These are phyloP conservation scores for Soucietia sequanensis DNA, from an alignment of 805 yeast species.

Conservation along the genomic window DNA sequence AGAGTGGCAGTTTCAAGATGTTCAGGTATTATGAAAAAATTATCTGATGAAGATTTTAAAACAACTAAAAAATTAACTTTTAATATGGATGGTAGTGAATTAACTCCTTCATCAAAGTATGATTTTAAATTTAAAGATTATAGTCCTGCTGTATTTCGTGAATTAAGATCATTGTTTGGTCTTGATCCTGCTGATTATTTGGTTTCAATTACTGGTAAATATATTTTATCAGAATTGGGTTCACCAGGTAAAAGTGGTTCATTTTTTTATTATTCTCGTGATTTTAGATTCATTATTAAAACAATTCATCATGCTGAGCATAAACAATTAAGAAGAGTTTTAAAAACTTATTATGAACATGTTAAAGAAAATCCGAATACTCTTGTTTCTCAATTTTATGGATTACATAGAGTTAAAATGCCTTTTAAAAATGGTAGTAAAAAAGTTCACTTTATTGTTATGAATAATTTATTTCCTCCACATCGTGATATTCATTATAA, in stretches of 20 bases:
- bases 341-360: constrained; percentile 77
- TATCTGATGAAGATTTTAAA: constrained; percentile 69
- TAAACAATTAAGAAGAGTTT: constrained; percentile 68
- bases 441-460: constrained; percentile 88
- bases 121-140: constrained; percentile 97
- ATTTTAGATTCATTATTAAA: constrained; percentile 90
- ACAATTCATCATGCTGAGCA: constrained; percentile 95
- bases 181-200: constrained; percentile 95
- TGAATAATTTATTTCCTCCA: constrained; percentile 97
- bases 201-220: constrained; percentile 88
- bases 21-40: constrained; percentile 76
- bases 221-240: constrained; percentile 85
- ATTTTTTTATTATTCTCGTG: constrained; percentile 91
- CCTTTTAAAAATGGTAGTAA: constrained; percentile 62
- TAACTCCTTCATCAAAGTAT: constrained; percentile 90
- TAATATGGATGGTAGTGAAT: constrained; percentile 80
- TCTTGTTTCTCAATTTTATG: constrained; percentile 91
- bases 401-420: constrained; percentile 89
- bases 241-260: constrained; percentile 98
- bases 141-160: constrained; percentile 91
- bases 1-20: constrained; percentile 92
- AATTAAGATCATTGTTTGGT: constrained; percentile 73
- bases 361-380: constrained; percentile 85
- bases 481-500: constrained; percentile 80
- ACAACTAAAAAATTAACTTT: constrained; percentile 79